Base-by-base conservation (phyloP, 2,329 filamentous ascomycete species). In the Cercospora sp. region DNA sequence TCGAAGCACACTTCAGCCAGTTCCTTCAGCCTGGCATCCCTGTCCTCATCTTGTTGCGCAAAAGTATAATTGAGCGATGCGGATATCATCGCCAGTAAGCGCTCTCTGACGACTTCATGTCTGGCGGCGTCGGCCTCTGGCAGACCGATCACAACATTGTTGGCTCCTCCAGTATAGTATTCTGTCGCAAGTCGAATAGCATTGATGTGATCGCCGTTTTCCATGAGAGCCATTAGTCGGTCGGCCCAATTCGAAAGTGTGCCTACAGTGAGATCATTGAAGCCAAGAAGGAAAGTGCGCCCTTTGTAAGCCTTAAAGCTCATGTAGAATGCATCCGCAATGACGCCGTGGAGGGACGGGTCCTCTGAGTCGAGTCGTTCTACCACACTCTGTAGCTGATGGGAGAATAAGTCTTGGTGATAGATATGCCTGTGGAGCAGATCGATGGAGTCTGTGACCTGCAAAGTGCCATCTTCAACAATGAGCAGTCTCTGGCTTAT, bases 271-370 rank as follows among this genome's bases (percentile, higher is more conserved):
- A 97, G 84, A 76, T 98, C 94, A 76, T 94, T 95, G 81, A 94
- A 94, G n/a, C 95, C 94, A 8, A 99, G 85, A 3, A 98, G 82
- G 76, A 99, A 99, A 40, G 97, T 84, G 32, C 94, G 88, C 5
- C 95, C 94, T 79, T 98, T 99, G 81, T 98, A 99, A 3, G 93
- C 87, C 76, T 92, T 93, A 80, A 98, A 94, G 79, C 94, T 97
- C 93, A 98, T 98, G 77, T 94, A 94, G 74, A 97, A 99, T 0
- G 94, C 95, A 83, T 99, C 95, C 7, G 94, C 94, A 59, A 98
- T 92, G 8, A 98, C 94, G 2, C 94, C 94, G 80, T 98, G 95
- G 89, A 98, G 91, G 0, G 93, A 92, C 0, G 88, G 85, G 74
- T 97, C 93, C 67, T 94, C 89, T 73, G 97, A 93, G 71, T 97